These are phyloP conservation scores for Globisporangium iwayamae DNA, from an alignment of 352 stramenopile species.

Conservation along the genomic window DNA sequence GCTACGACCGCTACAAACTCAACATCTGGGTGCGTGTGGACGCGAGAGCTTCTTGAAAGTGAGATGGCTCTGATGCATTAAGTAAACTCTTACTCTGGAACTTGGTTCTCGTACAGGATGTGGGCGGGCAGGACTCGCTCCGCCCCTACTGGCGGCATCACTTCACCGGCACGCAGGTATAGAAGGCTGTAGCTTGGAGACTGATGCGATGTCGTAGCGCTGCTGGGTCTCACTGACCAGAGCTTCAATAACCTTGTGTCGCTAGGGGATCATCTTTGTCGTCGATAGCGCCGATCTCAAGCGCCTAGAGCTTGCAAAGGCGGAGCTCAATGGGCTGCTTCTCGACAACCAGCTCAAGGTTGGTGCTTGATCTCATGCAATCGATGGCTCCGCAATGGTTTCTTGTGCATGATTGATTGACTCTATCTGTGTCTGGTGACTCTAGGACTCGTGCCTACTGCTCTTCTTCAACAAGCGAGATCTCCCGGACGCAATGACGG, in stretches of 20 bases:
- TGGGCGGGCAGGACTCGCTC: constrained; percentile 75
- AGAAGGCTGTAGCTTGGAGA: background rate
- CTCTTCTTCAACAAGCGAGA: constrained; percentile 81
- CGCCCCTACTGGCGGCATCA: constrained; percentile 83
- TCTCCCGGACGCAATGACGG: constrained; percentile 41
- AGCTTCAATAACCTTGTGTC: background rate
- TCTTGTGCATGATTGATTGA: background rate
- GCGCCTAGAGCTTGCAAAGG: constrained; percentile 64
- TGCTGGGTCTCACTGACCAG: constrained; percentile 1
- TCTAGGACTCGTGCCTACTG: constrained; percentile 49
- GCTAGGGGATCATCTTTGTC: constrained; percentile 78
- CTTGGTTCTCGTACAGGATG: constrained; percentile 39
- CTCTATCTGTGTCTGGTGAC: no score
- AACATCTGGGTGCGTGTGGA: constrained; percentile 60
- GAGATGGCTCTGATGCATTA: background rate
- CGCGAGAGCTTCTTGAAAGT: background rate
- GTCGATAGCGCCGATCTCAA: constrained; percentile 72
- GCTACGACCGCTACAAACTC: constrained; percentile 68
- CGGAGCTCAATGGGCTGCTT: constrained; percentile 67
- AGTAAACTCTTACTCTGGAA: background rate
- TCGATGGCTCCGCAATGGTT: background rate
- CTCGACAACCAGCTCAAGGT: constrained; percentile 62
- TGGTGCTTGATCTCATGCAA: background rate
- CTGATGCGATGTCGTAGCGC: background rate
- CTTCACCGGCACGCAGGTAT: constrained; percentile 79